Evolutionary conservation across 495 filamentous ascomycete species (phyloP), one percentile per base, ranked within the genome.

Genomic region (Sabuloglossum arenarium): DNA sequence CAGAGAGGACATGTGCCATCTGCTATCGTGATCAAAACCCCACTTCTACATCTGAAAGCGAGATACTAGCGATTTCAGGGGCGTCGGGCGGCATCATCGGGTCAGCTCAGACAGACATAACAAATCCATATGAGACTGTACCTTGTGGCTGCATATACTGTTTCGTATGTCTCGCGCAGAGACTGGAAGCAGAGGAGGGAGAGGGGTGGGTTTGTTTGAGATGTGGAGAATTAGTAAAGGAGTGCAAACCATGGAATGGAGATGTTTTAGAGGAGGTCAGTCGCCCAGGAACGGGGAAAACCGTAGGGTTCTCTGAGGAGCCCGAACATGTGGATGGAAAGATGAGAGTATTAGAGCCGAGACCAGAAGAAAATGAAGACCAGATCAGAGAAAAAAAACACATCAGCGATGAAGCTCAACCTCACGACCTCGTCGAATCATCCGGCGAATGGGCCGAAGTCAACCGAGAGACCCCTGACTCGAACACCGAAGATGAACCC

Each of bases 121-220:
- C 90, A 2, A 98, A 97, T 66, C 88, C 93, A 0, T 98, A 98
- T 62, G 88, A 95, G 64, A 79, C 87, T 0, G 77, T 93, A 21
- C 84, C 88, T 1, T 98, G 91, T 64, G 86, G 87, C 0, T 94
- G 88, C 66, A 73, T 94, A 46, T 97, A 97, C 69, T 98, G 91
- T 67, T 98, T 90, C 61, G 85, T 93, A n/a, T 99, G 91, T 66
- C 67, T 97, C n/a, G 87, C 90, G 3, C 84, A 86, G 39, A 79
- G 85, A 57, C 68, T 99, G 10, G 91, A 94, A 64, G 79, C 80
- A 2, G 93, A 97, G 67, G 91, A 96, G 61, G 91, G 90, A 6
- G 89, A 97, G 60, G 91, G 89, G 3, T 99, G 90, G 90, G 69
- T 76, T n/a, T 99, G 91, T 69, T 71, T 99, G 25, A 77, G 93